Base-by-base conservation (phyloP, 768 basidiomycete species). In the Leccinum rimulosum region DNA sequence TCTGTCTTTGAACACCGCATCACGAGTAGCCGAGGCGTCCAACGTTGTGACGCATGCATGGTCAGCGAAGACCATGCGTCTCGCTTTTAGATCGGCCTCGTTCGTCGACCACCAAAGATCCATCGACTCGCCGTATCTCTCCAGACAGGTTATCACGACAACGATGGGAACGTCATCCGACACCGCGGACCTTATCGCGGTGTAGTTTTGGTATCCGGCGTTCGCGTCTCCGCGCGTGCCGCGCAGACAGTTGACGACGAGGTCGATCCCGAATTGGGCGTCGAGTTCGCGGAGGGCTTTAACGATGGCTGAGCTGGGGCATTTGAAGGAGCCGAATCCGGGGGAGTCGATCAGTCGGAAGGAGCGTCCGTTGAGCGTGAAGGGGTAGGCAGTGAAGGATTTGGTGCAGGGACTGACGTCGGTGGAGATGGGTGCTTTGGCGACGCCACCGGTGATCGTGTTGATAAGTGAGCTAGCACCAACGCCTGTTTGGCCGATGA, bases 391-490 rank as follows among this genome's bases (percentile, higher is more conserved):
- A 8, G 59, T 65, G 66, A 66, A 66, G 31, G 59, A 45, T 56
- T 63, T 63, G 17, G 70, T 71, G 53, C 70, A 71, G 35, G 71
- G 69, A 35, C 63, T 67, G 56, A 68, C 70, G 53, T 73, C 66
- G 25, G 69, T 71, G 57, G 70, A 71, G 25, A 65, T 59, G 28
- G 64, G 65, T 12, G 64, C 69, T 10, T 60, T 50, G 8, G 61
- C 15, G 11, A n/a, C 6, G 38, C 63, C 59, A 1, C 63, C 59
- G 4, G 61, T 66, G 56, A 79, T 62, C 68, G 77, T 66, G 63
- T 79, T 80, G 61, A 78, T 64, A 43, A 80, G 62, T 12, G 76
- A 77, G 60, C 79, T 80, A 57, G 73, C 76, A 27, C 74, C 74
- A 51, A 70, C 58, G 51, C 70, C 70, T 1, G 71, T 73, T 59